Evolutionary conservation across 345 rosid species (phyloP).

Genomic region (Laguncularia racemosa): DNA sequence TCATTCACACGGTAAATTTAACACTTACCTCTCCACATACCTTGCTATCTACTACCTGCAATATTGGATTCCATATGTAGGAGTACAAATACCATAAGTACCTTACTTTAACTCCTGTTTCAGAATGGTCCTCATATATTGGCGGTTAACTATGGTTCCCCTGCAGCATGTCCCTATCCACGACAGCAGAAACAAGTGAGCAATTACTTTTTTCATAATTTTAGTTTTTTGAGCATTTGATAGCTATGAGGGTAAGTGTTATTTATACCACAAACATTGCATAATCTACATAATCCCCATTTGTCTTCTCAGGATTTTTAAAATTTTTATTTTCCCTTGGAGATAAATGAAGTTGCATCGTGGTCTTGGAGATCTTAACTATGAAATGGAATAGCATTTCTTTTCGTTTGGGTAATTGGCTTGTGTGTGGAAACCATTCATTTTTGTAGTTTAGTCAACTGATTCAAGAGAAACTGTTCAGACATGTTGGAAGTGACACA

Average conservation of each 20-base stretch:
- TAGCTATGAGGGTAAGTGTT: not conserved
- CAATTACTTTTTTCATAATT: slow-evolving; percentile 6
- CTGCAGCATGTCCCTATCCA: slow-evolving; percentile 76
- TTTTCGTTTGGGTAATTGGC: too few relatives aligned
- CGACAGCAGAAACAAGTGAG: slow-evolving; percentile 70
- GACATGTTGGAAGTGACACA: too few relatives aligned
- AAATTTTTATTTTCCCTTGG: too few relatives aligned
- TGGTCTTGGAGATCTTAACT: too few relatives aligned
- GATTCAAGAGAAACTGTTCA: too few relatives aligned
- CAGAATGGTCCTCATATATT: slow-evolving; percentile 79
- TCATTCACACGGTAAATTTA: slow-evolving; percentile 71
- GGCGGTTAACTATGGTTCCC: slow-evolving; percentile 78
- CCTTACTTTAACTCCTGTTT: slow-evolving; percentile 6
- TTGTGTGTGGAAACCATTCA: too few relatives aligned
- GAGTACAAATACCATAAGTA: not conserved
- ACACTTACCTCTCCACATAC: not conserved
- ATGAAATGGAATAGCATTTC: too few relatives aligned
- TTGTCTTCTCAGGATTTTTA: too few relatives aligned
- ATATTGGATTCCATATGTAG: not conserved
- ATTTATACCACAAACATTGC: too few relatives aligned
- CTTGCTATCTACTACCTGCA: not conserved
- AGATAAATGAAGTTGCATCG: too few relatives aligned
- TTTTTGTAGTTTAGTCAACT: too few relatives aligned
- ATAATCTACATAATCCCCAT: too few relatives aligned
- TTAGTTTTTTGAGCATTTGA: not conserved